Evolutionary conservation across 1,284 basidiomycete genomes (phyloP).

Genomic region (Hymenochaete sp.): DNA sequence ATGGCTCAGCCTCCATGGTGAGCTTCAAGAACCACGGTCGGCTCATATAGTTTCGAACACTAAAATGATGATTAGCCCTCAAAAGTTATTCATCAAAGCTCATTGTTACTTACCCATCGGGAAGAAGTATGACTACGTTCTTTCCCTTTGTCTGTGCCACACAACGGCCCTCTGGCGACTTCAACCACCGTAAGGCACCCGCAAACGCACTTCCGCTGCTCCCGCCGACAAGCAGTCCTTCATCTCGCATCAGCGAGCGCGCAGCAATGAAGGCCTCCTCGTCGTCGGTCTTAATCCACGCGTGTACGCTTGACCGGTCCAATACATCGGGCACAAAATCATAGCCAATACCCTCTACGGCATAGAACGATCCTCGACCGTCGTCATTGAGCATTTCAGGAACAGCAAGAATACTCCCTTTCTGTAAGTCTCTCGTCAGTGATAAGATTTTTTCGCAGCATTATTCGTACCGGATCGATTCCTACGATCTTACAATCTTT

Average conservation of each 20-base stretch:
- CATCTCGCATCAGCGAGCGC: constrained; percentile 72
- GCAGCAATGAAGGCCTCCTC: constrained; percentile 74
- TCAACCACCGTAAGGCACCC: constrained; percentile 75
- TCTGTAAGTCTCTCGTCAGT: constrained; percentile 32
- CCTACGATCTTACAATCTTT: constrained; percentile 69
- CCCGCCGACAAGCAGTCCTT: constrained; percentile 88
- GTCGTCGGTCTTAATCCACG: constrained; percentile 85
- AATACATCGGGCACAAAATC: constrained; percentile 86
- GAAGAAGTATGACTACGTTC: constrained; percentile 85
- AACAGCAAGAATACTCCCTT: constrained; percentile 79
- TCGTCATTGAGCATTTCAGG: constrained; percentile 58
- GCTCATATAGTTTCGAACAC: constrained; percentile 94
- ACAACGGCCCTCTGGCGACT: constrained; percentile 54
- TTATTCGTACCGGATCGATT: constrained; percentile 71
- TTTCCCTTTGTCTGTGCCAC: constrained; percentile 63
- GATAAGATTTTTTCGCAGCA: not conserved
- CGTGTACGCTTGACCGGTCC: constrained; percentile 52
- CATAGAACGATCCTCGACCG: constrained; percentile 56
- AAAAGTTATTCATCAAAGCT: constrained; percentile 1
- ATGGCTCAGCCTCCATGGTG: constrained; percentile 46
- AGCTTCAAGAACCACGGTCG: constrained; percentile 79
- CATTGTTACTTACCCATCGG: constrained; percentile 67
- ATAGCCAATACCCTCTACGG: constrained; percentile 92
- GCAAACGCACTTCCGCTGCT: constrained; percentile 82
- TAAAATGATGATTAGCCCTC: constrained; percentile 24